A percentile compares a stretch with the other conserved stretches of the same genome.
These are phyloP conservation scores for Penicillium subrubescens DNA, from an alignment of 495 filamentous ascomycete genomes.

Conservation along the genomic window DNA sequence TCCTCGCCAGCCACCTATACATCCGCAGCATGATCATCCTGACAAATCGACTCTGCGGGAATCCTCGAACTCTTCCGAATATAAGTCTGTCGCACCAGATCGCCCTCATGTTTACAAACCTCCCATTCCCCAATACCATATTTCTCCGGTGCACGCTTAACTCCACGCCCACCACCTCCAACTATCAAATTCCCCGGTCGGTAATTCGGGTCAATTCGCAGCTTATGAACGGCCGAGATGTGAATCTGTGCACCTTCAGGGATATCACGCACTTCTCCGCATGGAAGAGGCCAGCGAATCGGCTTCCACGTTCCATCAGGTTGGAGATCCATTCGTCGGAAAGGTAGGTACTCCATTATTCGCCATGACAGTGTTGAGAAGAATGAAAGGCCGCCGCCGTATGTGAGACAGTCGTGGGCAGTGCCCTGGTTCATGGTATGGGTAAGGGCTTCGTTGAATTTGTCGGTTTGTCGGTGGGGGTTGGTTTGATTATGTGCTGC, in stretches of 20 bases:
- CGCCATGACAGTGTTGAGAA: conserved; percentile 67
- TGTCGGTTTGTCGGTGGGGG: conserved; percentile 1
- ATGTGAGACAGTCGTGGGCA: conserved; percentile 72
- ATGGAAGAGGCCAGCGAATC: conserved; percentile 72
- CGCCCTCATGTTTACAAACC: conserved; percentile 56
- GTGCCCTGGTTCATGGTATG: conserved; percentile 43
- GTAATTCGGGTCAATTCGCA: conserved; percentile 62
- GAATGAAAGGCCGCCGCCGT: conserved; percentile 56
- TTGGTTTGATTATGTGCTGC: neutral
- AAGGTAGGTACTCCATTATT: conserved; percentile 78
- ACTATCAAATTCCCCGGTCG: conserved; percentile 75
- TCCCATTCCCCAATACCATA: conserved; percentile 69
- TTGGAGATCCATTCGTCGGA: conserved; percentile 73
- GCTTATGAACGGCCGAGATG: conserved; percentile 65
- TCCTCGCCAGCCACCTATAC: neutral
- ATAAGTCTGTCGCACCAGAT: conserved; percentile 60
- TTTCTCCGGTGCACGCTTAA: conserved; percentile 54
- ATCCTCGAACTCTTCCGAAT: conserved; percentile 27
- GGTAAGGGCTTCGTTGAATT: conserved; percentile 8
- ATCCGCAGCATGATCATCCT: neutral
- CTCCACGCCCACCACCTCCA: conserved; percentile 71
- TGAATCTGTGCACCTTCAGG: conserved; percentile 68
- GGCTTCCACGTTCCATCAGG: conserved; percentile 72
- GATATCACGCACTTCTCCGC: conserved; percentile 75
- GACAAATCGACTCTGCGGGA: neutral